Percentiles rank a stretch among this genome's conserved stretches.
These are phyloP conservation scores for Eucalyptus brandiana DNA, from an alignment of 345 rosid genomes.

Conservation along the genomic window DNA sequence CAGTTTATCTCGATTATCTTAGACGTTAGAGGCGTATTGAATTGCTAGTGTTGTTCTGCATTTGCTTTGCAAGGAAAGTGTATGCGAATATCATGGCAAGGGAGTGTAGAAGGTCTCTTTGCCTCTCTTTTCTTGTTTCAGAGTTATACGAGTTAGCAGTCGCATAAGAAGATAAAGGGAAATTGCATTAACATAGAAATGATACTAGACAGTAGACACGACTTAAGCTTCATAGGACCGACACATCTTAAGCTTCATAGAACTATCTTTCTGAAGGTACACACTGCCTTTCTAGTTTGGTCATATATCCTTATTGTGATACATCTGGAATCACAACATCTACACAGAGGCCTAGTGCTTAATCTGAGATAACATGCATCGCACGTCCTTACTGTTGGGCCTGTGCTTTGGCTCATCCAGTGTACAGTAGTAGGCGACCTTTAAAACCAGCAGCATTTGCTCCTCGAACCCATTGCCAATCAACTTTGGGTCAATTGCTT, in stretches of 20 bases:
- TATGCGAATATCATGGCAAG: neutral
- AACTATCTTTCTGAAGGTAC: neutral
- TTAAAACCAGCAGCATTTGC: slow-evolving; percentile 66
- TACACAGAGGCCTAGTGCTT: slow-evolving; percentile 1
- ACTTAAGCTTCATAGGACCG: neutral
- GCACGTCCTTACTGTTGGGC: slow-evolving; percentile 68
- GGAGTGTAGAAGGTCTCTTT: neutral
- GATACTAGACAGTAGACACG: neutral
- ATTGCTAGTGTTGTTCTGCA: neutral
- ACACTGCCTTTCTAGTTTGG: neutral
- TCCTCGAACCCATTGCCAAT: slow-evolving; percentile 55
- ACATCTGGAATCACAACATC: neutral
- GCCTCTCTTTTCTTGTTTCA: neutral
- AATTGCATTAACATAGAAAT: neutral
- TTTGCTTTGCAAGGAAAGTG: neutral
- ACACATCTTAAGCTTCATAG: neutral
- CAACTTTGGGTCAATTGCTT: slow-evolving; percentile 55
- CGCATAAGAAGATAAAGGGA: neutral
- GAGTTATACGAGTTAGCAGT: neutral
- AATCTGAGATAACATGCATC: slow-evolving; percentile 63
- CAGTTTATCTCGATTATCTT: neutral
- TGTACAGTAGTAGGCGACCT: slow-evolving; percentile 79
- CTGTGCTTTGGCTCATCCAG: slow-evolving; percentile 70
- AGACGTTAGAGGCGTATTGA: neutral
- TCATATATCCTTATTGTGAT: neutral